These are phyloP conservation scores for Penicillium nordicum DNA, from an alignment of 2,329 filamentous ascomycete species.

Conservation along the genomic window DNA sequence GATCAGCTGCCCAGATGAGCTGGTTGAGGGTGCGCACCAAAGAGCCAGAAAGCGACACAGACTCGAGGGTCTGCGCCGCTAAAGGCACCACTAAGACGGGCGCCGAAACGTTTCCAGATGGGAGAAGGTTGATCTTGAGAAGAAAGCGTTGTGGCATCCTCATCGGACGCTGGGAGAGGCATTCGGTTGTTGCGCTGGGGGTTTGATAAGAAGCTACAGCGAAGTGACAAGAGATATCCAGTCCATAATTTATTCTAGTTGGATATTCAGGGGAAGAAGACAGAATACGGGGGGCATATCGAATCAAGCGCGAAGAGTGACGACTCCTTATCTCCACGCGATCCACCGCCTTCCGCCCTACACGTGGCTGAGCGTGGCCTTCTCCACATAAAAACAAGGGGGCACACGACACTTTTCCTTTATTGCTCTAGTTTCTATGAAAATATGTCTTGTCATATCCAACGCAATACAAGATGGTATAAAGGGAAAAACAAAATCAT, in stretches of 20 bases:
- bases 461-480: slow-evolving; percentile 21
- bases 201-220: slow-evolving; percentile 2
- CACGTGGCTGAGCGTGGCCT: neutral
- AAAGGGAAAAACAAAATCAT: slow-evolving; percentile 13
- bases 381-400: neutral
- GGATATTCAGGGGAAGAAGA: neutral
- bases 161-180: slow-evolving; percentile 21
- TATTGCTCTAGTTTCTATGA: slow-evolving; percentile 10
- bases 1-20: neutral
- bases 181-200: slow-evolving; percentile 20
- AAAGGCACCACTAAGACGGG: slow-evolving; percentile 62
- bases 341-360: slow-evolving; percentile 7
- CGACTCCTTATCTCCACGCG: slow-evolving; percentile 4
- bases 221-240: neutral
- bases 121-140: slow-evolving; percentile 51
- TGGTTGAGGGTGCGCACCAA: slow-evolving; percentile 58
- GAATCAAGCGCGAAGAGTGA: slow-evolving; percentile 7
- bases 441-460: slow-evolving; percentile 3
- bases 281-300: neutral
- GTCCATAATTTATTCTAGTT: neutral
- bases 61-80: slow-evolving; percentile 68
- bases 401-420: slow-evolving; percentile 5
- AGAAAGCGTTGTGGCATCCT: slow-evolving; percentile 43
- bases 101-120: slow-evolving; percentile 70
- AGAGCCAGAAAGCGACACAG: slow-evolving; percentile 83